A percentile compares a stretch with the other conserved stretches of the same genome.
phyloP scores from a whole-genome alignment of 2,329 filamentous ascomycete species.

The Pseudonectria foliicola region DNA sequence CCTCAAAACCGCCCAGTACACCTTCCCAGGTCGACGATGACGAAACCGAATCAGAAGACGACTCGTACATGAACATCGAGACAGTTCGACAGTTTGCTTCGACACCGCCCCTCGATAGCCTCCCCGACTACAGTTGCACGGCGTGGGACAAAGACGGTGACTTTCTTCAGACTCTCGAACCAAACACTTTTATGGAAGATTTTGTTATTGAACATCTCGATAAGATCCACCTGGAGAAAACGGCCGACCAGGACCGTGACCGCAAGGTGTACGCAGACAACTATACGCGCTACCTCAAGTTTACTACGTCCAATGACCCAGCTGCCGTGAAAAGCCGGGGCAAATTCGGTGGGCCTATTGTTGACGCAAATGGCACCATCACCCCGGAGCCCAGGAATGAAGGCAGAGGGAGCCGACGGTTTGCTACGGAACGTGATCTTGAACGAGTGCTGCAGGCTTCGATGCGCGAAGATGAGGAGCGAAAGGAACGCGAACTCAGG shows the following conservation, averaged over 20 bases:
- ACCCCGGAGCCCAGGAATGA: slow-evolving; percentile 51
- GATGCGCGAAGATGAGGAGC: slow-evolving; percentile 62
- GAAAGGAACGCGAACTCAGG: slow-evolving; percentile 57
- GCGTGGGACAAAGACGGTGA: slow-evolving; percentile 42
- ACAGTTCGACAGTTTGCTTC: slow-evolving; percentile 43
- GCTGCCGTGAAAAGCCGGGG: slow-evolving; percentile 48
- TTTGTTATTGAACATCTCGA: slow-evolving; percentile 41
- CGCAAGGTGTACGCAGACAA: slow-evolving; percentile 38
- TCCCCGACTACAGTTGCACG: slow-evolving; percentile 40
- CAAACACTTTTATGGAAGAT: slow-evolving; percentile 32
- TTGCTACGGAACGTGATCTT: slow-evolving; percentile 65
- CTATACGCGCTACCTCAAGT: slow-evolving; percentile 47
- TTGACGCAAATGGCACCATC: slow-evolving; percentile 28
- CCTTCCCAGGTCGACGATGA: slow-evolving; percentile 45
- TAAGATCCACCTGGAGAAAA: slow-evolving; percentile 31
- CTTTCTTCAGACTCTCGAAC: slow-evolving; percentile 36
- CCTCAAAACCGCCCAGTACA: slow-evolving; percentile 34
- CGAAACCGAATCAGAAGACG: slow-evolving; percentile 48
- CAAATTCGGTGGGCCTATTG: slow-evolving; percentile 39
- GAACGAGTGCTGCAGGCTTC: slow-evolving; percentile 67
- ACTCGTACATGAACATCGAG: slow-evolving; percentile 43
- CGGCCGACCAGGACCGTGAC: slow-evolving; percentile 31
- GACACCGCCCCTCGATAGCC: slow-evolving; percentile 48
- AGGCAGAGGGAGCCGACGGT: slow-evolving; percentile 49
- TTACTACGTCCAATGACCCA: slow-evolving; percentile 49